Evolutionary conservation across 1,139 yeast species (phyloP), one percentile per base, ranked within the genome.

Genomic region (Yamadazyma diddensiae): DNA sequence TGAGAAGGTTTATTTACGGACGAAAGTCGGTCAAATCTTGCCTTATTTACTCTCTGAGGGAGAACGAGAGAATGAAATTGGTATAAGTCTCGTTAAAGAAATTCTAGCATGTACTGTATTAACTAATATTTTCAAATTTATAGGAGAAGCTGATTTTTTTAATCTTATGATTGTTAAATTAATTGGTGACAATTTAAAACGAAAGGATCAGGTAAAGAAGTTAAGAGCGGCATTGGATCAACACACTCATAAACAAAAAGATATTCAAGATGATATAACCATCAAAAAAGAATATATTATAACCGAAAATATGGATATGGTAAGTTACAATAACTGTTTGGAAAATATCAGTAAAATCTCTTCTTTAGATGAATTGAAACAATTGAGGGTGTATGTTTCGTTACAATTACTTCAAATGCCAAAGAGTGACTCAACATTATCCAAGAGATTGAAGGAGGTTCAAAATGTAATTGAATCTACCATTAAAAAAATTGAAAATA

Each of bases 61-160:
- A 1, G 94, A 85, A 46, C 47, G 62, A 1, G 45, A 59, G 2
- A 79, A 83, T 11, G 65, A 65, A 0, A 62, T 79, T 3, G 79
- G 76, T 0, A 38, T 48, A 0, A 53, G 71, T 0, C 58, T 90
- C 12, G 52, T 82, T 0, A 65, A 80, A 13, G 96, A 90, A 47
- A 65, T 90, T 5, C 38, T 86, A 3, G 59, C 87, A 0, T 66
- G 74, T 33, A 66, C 74, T 0, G 49, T 68, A 1, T 37, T 68
- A 12, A 65, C 79, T 21, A 71, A 75, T 31, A 52, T 82, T 0
- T 49, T 84, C 17, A 56, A 63, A 15, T 71, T 82, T 63, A 47
- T 83, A 1, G 63, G 82, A 0, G 92, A 84, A 36, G 77, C 92
- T 1, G 95, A 87, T 51, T 83, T 79, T 41, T 82, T 82, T 74